Evolutionary conservation across 148 eudicot species (phyloP).

Genomic region (Amaranthus palmeri): DNA sequence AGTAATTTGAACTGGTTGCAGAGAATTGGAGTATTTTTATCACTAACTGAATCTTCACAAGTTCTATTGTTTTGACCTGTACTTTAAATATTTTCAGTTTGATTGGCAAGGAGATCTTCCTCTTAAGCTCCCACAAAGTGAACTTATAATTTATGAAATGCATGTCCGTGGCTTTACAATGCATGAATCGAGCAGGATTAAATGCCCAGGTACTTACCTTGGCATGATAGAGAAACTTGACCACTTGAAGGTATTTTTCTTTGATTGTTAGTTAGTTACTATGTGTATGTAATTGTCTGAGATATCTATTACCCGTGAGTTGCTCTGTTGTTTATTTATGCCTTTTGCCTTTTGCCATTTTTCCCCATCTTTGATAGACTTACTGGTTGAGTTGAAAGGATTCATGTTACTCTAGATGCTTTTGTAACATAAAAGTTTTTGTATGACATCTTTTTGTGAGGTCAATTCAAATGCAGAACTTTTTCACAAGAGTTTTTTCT

Average conservation of each 20-base stretch:
- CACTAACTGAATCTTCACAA: neutral
- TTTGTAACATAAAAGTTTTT: neutral
- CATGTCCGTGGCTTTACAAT: conserved; percentile 96
- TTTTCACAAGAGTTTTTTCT: neutral
- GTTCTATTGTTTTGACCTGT: neutral
- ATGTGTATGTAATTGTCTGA: neutral
- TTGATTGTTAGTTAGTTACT: neutral
- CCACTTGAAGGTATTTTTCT: conserved; percentile 68
- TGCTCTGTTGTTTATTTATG: neutral
- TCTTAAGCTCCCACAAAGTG: conserved; percentile 60
- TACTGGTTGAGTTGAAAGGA: neutral
- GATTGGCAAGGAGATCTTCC: conserved; percentile 99
- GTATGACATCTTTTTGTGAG: neutral
- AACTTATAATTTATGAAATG: conserved; percentile 91
- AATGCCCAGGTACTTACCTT: conserved; percentile 76
- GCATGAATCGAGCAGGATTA: conserved; percentile 68
- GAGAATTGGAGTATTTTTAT: too few relatives aligned
- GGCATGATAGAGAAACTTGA: conserved; percentile 90
- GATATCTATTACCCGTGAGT: neutral
- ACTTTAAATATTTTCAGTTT: conserved; percentile 48
- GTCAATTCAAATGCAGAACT: neutral
- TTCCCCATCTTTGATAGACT: neutral
- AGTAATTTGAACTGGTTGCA: too few relatives aligned
- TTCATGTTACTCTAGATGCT: neutral
- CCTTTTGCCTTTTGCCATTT: neutral